Conservation (phyloP, 129 eudicot species). For the Artemisia annua region DNA sequence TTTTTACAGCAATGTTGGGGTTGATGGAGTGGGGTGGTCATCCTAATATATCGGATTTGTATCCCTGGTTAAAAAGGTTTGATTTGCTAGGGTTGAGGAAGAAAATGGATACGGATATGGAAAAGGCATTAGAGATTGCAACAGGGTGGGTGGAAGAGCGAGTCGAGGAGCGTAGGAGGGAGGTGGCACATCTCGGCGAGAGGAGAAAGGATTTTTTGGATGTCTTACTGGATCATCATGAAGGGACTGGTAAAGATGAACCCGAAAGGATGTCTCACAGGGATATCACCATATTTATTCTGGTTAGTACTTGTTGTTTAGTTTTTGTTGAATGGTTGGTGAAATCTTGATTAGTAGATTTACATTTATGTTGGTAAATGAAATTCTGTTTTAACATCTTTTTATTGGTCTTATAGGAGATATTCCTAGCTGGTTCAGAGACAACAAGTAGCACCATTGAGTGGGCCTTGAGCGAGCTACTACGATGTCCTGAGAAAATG, state of each 20-base stretch:
- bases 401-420: constrained; percentile 30
- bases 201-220: constrained; percentile 60
- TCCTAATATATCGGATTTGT: constrained; percentile 56
- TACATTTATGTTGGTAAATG: neutral
- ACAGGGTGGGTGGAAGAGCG: constrained; percentile 45
- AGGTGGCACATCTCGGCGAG: constrained; percentile 8
- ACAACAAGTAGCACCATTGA: constrained; percentile 39
- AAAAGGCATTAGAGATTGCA: constrained; percentile 37
- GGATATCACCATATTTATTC: constrained; percentile 37
- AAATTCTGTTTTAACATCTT: neutral
- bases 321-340: neutral
- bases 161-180: constrained; percentile 41
- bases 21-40: constrained; percentile 50
- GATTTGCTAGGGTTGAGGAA: constrained; percentile 45
- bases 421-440: constrained; percentile 53
- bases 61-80: constrained; percentile 45
- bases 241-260: constrained; percentile 51
- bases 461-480: constrained; percentile 40
- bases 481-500: constrained; percentile 25
- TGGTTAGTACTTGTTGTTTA: constrained; percentile 41
- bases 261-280: constrained; percentile 43
- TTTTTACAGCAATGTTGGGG: constrained; percentile 35
- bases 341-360: neutral
- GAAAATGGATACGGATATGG: constrained; percentile 39
- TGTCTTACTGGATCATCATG: constrained; percentile 52